phyloP scores from a whole-genome alignment of 2,329 filamentous ascomycete species.

The Xylariales sp. region DNA sequence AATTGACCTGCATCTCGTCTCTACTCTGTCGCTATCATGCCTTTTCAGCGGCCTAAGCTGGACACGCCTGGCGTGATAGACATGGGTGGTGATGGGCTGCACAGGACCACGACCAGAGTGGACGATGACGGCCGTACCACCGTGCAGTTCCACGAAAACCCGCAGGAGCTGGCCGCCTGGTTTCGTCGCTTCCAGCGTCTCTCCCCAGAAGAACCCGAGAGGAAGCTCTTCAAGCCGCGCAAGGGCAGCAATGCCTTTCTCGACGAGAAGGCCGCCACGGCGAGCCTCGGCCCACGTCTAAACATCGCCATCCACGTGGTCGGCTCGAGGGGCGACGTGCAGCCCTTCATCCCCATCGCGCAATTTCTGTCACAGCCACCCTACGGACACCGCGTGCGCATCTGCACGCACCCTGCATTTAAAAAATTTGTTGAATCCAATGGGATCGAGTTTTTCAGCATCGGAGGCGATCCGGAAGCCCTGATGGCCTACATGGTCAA shows the following conservation, averaged over 20 bases:
- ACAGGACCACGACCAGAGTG: not conserved
- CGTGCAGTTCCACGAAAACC: constrained; percentile 2
- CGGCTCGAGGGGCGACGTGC: constrained; percentile 57
- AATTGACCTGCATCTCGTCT: too few relatives aligned
- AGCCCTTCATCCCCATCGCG: constrained; percentile 55
- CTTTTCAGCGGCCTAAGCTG: not conserved
- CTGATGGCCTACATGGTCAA: constrained; percentile 46
- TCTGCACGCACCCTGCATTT: constrained; percentile 55
- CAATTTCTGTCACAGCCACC: constrained; percentile 42
- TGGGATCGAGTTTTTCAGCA: constrained; percentile 54
- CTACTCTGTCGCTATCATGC: too few relatives aligned
- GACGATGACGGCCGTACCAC: constrained; percentile 1
- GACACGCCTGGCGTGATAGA: not conserved
- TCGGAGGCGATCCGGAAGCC: constrained; percentile 40
- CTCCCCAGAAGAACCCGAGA: not conserved
- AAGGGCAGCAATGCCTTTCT: constrained; percentile 2
- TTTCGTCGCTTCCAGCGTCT: constrained; percentile 1
- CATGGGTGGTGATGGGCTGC: constrained; percentile 1
- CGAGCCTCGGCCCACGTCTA: not conserved
- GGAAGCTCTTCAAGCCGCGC: constrained; percentile 1
- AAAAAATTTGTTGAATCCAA: constrained; percentile 50
- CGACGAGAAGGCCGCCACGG: not conserved
- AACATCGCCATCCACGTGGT: constrained; percentile 61
- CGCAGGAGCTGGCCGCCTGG: not conserved
- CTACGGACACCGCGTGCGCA: constrained; percentile 51